These are phyloP conservation scores for Metschnikowia aberdeeniae DNA, from an alignment of 805 yeast species.

Conservation along the genomic window DNA sequence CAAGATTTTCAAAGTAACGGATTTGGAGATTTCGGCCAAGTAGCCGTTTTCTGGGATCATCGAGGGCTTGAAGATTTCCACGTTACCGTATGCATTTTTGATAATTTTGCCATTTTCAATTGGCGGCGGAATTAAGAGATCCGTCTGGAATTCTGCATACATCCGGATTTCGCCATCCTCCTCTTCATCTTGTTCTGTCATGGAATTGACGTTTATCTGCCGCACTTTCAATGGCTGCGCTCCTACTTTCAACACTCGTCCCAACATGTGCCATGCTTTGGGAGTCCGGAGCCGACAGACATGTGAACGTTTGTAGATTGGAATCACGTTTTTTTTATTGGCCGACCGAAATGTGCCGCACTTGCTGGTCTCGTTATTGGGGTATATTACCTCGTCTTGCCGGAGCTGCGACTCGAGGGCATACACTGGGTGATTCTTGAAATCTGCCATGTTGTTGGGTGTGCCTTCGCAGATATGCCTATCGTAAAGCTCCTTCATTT, in stretches of 20 bases:
- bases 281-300: slow-evolving; percentile 67
- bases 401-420: slow-evolving; percentile 73
- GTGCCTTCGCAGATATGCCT: slow-evolving; percentile 75
- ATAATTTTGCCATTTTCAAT: slow-evolving; percentile 63
- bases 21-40: slow-evolving; percentile 36
- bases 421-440: slow-evolving; percentile 81
- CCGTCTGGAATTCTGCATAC: slow-evolving; percentile 78
- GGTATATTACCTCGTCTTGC: slow-evolving; percentile 67
- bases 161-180: slow-evolving; percentile 50
- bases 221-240: slow-evolving; percentile 52
- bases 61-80: slow-evolving; percentile 69
- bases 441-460: slow-evolving; percentile 80
- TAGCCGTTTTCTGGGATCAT: slow-evolving; percentile 85
- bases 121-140: slow-evolving; percentile 61
- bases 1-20: slow-evolving; percentile 43
- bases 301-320: slow-evolving; percentile 65
- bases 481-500: slow-evolving; percentile 55
- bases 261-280: slow-evolving; percentile 81
- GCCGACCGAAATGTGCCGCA: slow-evolving; percentile 66
- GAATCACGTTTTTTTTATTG: slow-evolving; percentile 31
- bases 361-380: slow-evolving; percentile 47
- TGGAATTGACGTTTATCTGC: slow-evolving; percentile 4
- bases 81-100: slow-evolving; percentile 75
- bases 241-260: slow-evolving; percentile 70
- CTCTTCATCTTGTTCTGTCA: slow-evolving; percentile 44